phyloP scores from a whole-genome alignment of 2,329 filamentous ascomycete species.

The Nemania bipapillata region DNA sequence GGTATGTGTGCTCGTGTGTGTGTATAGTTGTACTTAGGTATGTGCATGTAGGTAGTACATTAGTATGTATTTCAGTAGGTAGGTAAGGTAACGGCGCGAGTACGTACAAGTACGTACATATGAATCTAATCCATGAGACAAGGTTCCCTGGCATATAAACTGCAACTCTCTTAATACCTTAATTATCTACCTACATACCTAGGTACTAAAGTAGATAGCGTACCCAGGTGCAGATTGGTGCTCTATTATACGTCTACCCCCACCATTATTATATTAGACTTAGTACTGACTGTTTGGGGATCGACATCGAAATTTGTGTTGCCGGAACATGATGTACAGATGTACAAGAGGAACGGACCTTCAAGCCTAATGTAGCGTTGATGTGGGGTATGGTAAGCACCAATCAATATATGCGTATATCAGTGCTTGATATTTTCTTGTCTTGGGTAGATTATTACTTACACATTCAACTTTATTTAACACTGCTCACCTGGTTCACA shows the following conservation, averaged over 20 bases:
- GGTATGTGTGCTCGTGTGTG: background rate
- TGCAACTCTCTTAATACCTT: background rate
- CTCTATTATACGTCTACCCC: background rate
- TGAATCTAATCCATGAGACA: background rate
- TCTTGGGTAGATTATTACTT: constrained; percentile 24
- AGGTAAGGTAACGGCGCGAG: background rate
- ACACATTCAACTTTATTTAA: constrained; percentile 18
- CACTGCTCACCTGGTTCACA: constrained; percentile 8
- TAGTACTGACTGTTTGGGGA: no score
- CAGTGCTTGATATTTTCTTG: constrained; percentile 6
- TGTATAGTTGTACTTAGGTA: background rate
- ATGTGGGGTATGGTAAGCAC: constrained; percentile 1
- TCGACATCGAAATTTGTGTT: constrained; percentile 18
- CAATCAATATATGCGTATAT: constrained; percentile 21
- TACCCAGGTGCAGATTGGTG: background rate
- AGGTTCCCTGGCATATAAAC: background rate
- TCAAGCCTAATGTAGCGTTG: background rate
- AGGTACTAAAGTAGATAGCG: background rate
- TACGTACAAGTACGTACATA: background rate
- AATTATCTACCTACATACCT: background rate
- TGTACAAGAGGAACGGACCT: no score
- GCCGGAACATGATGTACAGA: constrained; percentile 26
- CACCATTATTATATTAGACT: background rate
- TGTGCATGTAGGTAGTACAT: background rate
- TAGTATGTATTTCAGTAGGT: no score